Evolutionary conservation across 352 stramenopile species (phyloP).

Genomic region (Globisporangium sylvaticum): DNA sequence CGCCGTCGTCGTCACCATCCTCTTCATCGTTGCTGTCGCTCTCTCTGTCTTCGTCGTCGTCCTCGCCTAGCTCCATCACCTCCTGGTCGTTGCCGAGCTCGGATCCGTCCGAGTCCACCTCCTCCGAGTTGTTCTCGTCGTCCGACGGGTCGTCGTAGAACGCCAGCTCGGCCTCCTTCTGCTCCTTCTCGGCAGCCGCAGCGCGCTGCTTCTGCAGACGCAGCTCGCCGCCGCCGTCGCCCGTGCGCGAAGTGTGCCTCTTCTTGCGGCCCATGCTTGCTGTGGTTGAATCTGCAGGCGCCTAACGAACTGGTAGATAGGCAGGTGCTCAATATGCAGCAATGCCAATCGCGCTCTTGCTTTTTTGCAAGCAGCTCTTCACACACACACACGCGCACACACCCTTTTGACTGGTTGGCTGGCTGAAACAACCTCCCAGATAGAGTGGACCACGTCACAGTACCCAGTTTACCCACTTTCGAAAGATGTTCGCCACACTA

Average conservation of each 20-base stretch:
- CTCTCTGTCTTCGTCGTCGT: constrained; percentile 33
- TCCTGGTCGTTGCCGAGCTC: constrained; percentile 59
- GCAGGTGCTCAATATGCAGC: constrained; percentile 8
- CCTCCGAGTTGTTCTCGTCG: constrained; percentile 57
- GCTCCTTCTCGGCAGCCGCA: constrained; percentile 46
- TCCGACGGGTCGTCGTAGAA: constrained; percentile 85
- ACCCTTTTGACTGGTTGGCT: constrained; percentile 27
- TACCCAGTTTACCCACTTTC: background rate
- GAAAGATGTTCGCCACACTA: constrained; percentile 15
- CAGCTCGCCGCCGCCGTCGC: constrained; percentile 71
- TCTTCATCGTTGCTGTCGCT: constrained; percentile 43
- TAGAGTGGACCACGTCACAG: background rate
- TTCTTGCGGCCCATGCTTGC: constrained; percentile 61
- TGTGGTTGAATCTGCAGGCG: constrained; percentile 1
- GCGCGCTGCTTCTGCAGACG: constrained; percentile 64
- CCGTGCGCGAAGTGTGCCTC: constrained; percentile 67
- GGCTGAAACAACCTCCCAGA: constrained; percentile 5
- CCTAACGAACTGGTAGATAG: constrained; percentile 7
- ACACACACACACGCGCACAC: constrained; percentile 1
- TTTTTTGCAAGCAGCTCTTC: constrained; percentile 19
- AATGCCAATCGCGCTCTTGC: constrained; percentile 5
- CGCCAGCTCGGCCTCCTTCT: constrained; percentile 70
- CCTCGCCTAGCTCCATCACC: constrained; percentile 57
- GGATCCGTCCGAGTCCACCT: constrained; percentile 52
- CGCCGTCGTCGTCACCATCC: constrained; percentile 29